Percentiles rank a stretch among this genome's conserved stretches.
Evolutionary conservation across 306 rosid genomes (phyloP).

Genomic region (Purshia tridentata): DNA sequence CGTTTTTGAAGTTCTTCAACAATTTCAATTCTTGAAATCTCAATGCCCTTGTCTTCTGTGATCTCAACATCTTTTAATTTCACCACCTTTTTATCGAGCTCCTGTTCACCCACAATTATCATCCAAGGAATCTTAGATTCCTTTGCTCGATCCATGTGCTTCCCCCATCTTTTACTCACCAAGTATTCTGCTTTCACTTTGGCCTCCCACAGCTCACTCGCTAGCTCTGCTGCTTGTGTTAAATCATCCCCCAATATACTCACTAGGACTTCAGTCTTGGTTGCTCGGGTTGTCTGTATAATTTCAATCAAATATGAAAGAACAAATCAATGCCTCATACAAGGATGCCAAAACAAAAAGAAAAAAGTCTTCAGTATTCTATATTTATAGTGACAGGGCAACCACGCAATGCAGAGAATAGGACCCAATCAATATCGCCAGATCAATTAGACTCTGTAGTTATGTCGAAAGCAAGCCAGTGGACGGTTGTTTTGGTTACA

Average conservation of each 20-base stretch:
- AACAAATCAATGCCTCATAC: neutral
- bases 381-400: neutral
- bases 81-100: conserved; percentile 60
- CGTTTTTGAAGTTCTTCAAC: conserved; percentile 63
- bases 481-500: neutral
- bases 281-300: conserved; percentile 69
- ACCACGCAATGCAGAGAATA: neutral
- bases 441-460: too few relatives aligned
- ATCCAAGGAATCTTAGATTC: conserved; percentile 89
- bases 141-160: conserved; percentile 73
- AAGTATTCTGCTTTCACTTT: conserved; percentile 58
- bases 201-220: conserved; percentile 70
- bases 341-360: neutral
- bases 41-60: too few relatives aligned
- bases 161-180: conserved; percentile 55
- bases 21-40: conserved; percentile 43
- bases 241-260: conserved; percentile 74
- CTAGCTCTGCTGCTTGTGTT: conserved; percentile 63
- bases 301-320: neutral
- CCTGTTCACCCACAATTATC: conserved; percentile 71
- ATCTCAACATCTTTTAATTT: conserved; percentile 50
- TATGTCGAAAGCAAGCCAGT: too few relatives aligned
- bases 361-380: neutral
- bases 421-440: too few relatives aligned
- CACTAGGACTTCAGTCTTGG: conserved; percentile 78